Percentiles rank a stretch among this genome's conserved stretches.
Evolutionary conservation across 2,329 filamentous ascomycete species (phyloP).

Genomic region (Pestalotiopsis sp.): DNA sequence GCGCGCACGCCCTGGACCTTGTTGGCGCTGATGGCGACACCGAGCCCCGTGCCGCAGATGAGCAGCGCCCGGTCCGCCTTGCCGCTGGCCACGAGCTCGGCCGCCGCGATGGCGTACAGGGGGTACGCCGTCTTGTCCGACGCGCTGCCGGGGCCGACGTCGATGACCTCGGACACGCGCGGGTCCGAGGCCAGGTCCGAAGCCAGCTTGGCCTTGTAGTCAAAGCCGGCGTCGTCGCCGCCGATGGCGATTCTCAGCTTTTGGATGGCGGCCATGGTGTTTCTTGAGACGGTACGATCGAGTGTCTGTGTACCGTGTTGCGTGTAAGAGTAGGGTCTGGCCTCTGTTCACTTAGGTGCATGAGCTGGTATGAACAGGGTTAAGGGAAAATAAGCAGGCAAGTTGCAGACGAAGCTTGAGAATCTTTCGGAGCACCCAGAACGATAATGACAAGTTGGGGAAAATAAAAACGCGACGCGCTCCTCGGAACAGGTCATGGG

Average conservation of each 20-base stretch:
- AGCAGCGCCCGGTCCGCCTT: constrained; percentile 77
- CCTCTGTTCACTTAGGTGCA: neutral
- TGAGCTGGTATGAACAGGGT: neutral
- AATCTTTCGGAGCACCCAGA: neutral
- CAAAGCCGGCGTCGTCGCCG: constrained; percentile 67
- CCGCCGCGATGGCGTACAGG: constrained; percentile 74
- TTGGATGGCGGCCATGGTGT: neutral
- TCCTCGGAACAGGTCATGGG: neutral
- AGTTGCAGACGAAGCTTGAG: neutral
- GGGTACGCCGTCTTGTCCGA: constrained; percentile 83
- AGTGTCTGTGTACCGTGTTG: neutral
- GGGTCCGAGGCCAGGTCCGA: constrained; percentile 68
- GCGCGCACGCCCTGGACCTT: constrained; percentile 80
- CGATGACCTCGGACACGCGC: constrained; percentile 68
- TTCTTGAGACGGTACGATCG: neutral
- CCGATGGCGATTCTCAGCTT: constrained; percentile 6
- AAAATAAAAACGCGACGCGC: neutral
- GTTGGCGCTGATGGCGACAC: constrained; percentile 82
- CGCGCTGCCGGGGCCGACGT: constrained; percentile 70
- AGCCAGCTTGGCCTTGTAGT: constrained; percentile 80
- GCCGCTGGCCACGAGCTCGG: constrained; percentile 62
- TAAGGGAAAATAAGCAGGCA: neutral
- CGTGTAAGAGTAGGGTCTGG: neutral
- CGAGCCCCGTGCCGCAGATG: constrained; percentile 83
- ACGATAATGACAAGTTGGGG: neutral